Conservation (phyloP, 805 yeast species). For the Lipomyces chichibuensis region DNA sequence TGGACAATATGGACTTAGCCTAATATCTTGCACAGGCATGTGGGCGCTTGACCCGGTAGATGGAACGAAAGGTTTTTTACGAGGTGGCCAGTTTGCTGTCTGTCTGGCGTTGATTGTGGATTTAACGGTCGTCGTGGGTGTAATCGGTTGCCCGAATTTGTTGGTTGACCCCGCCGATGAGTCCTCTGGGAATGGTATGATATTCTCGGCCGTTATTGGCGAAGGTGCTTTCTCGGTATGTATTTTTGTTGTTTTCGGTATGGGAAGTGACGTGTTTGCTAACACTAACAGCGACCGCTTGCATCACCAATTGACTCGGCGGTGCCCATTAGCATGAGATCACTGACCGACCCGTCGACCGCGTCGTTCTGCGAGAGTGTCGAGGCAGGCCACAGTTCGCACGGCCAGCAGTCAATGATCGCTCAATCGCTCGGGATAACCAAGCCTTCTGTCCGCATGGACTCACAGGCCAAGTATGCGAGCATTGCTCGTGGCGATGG, state of each 20-base stretch:
- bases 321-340: slow-evolving; percentile 56
- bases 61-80: slow-evolving; percentile 93
- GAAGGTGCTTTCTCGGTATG: slow-evolving; percentile 63
- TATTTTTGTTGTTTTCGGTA: slow-evolving; percentile 45
- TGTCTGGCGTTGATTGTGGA: slow-evolving; percentile 88
- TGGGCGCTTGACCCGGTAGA: slow-evolving; percentile 99
- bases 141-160: slow-evolving; percentile 94
- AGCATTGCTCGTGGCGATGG: slow-evolving; percentile 88
- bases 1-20: background rate
- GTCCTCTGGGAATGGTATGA: slow-evolving; percentile 61
- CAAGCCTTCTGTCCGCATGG: slow-evolving; percentile 68
- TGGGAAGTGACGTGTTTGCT: background rate
- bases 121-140: slow-evolving; percentile 84
- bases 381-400: slow-evolving; percentile 93
- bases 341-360: slow-evolving; percentile 48
- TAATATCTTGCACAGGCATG: slow-evolving; percentile 52
- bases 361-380: slow-evolving; percentile 88
- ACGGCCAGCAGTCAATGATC: slow-evolving; percentile 77
- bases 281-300: slow-evolving; percentile 19
- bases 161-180: slow-evolving; percentile 51
- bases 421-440: slow-evolving; percentile 66
- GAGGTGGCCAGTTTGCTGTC: slow-evolving; percentile 97
- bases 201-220: slow-evolving; percentile 70
- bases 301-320: slow-evolving; percentile 40
- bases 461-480: slow-evolving; percentile 96